Percentiles rank a stretch among this genome's conserved stretches.
phyloP scores from a whole-genome alignment of 2,329 filamentous ascomycete species.

The Whalleya microplaca region DNA sequence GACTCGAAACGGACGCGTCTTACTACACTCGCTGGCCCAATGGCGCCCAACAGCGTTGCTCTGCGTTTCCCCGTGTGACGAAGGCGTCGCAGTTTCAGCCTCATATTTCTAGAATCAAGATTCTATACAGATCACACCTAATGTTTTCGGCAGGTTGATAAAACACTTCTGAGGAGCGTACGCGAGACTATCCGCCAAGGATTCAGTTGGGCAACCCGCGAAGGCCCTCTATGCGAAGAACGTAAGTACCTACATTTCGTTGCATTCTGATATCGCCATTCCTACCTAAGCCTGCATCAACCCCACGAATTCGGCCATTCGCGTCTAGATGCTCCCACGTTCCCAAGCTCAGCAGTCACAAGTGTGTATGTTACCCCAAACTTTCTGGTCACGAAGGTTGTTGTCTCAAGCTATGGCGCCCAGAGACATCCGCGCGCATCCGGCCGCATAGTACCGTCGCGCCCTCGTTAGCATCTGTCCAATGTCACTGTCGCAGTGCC shows the following conservation, averaged over 20 bases:
- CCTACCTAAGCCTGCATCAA: slow-evolving; percentile 20
- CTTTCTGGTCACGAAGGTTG: slow-evolving; percentile 6
- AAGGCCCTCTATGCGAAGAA: slow-evolving; percentile 97
- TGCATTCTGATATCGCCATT: slow-evolving; percentile 22
- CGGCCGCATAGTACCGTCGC: slow-evolving; percentile 4
- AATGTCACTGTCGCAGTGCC: slow-evolving; percentile 10
- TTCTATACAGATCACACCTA: slow-evolving; percentile 33
- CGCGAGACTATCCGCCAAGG: slow-evolving; percentile 93
- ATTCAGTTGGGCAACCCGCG: slow-evolving; percentile 93
- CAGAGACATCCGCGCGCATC: slow-evolving; percentile 2
- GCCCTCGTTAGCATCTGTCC: slow-evolving; percentile 9
- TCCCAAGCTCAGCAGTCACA: slow-evolving; percentile 2
- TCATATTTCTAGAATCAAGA: slow-evolving; percentile 28
- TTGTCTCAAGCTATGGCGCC: slow-evolving; percentile 4
- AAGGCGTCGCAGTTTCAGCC: slow-evolving; percentile 26
- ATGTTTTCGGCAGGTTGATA: slow-evolving; percentile 70
- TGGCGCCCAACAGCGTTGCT: slow-evolving; percentile 24
- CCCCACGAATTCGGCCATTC: slow-evolving; percentile 20
- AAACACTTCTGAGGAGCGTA: slow-evolving; percentile 83
- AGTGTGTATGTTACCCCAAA: slow-evolving; percentile 7
- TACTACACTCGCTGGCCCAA: slow-evolving; percentile 29
- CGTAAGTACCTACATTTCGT: slow-evolving; percentile 61
- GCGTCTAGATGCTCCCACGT: slow-evolving; percentile 10
- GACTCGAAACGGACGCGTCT: slow-evolving; percentile 27
- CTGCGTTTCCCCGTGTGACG: slow-evolving; percentile 28